Evolutionary conservation across 2,329 filamentous ascomycete genomes (phyloP).

Genomic region (Monosporascus sp.): DNA sequence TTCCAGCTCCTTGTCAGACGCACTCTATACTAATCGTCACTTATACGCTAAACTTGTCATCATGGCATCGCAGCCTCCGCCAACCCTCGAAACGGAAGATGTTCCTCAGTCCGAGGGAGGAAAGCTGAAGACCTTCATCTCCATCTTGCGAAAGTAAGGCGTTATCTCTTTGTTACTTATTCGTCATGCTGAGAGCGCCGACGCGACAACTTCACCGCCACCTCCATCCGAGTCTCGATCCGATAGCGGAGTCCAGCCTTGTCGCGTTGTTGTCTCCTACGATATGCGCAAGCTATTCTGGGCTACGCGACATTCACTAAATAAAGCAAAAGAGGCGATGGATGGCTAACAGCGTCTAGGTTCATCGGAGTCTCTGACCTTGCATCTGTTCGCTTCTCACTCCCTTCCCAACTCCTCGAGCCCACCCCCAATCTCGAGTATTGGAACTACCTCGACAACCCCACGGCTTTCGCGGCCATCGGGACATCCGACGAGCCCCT

Average conservation of each 20-base stretch:
- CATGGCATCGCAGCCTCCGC: slow-evolving; percentile 21
- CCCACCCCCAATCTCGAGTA: slow-evolving; percentile 97
- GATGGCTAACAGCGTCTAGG: slow-evolving; percentile 37
- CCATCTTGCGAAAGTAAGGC: slow-evolving; percentile 78
- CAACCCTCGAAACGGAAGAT: slow-evolving; percentile 22
- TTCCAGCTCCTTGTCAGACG: not conserved
- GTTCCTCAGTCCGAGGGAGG: slow-evolving; percentile 65
- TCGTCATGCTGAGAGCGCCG: not conserved
- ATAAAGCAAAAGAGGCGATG: slow-evolving; percentile 19
- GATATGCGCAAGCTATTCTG: not conserved
- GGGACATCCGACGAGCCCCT: slow-evolving; percentile 88
- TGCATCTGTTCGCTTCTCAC: slow-evolving; percentile 88
- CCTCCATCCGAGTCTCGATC: not conserved
- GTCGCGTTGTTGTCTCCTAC: not conserved
- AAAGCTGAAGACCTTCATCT: slow-evolving; percentile 83
- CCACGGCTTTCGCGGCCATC: slow-evolving; percentile 77
- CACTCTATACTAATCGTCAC: not conserved
- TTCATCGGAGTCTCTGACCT: slow-evolving; percentile 97
- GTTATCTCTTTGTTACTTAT: not conserved
- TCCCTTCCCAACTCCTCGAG: slow-evolving; percentile 91
- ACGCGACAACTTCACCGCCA: not conserved
- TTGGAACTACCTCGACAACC: slow-evolving; percentile 96
- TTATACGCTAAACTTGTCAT: not conserved
- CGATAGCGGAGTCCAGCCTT: not conserved
- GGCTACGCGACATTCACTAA: slow-evolving; percentile 4